Conservation (phyloP, 2,329 filamentous ascomycete genomes). For the Lecanoromycetidae sp. region DNA sequence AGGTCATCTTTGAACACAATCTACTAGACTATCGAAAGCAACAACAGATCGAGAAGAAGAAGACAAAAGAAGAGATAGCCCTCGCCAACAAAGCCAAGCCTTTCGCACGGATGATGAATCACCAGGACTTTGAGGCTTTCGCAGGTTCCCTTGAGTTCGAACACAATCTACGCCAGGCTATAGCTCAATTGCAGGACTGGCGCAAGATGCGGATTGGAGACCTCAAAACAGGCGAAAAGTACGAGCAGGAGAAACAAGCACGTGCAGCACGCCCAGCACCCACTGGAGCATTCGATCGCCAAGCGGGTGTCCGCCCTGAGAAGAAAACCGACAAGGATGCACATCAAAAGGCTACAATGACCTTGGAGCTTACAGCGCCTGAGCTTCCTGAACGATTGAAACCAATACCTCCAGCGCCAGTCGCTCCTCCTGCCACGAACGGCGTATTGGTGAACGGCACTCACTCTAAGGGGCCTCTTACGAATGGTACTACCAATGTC, state of each 20-base stretch:
- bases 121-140: conserved; percentile 75
- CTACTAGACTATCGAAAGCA: conserved; percentile 91
- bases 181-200: conserved; percentile 88
- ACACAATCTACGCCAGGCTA: conserved; percentile 79
- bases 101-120: conserved; percentile 93
- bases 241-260: conserved; percentile 73
- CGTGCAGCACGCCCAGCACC: conserved; percentile 55
- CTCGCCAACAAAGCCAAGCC: conserved; percentile 88
- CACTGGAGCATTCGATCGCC: conserved; percentile 73
- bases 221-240: conserved; percentile 77
- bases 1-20: conserved; percentile 91
- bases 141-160: conserved; percentile 80
- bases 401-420: conserved; percentile 24
- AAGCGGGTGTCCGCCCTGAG: conserved; percentile 60
- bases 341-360: conserved; percentile 51
- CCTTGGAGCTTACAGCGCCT: conserved; percentile 63
- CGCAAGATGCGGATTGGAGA: conserved; percentile 72
- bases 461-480: conserved; percentile 17
- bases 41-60: conserved; percentile 77
- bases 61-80: conserved; percentile 89
- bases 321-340: conserved; percentile 54
- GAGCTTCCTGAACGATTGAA: conserved; percentile 55
- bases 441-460: not conserved
- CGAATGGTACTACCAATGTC: conserved; percentile 17
- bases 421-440: conserved; percentile 51